A percentile compares a stretch with the other conserved stretches of the same genome.
These are phyloP conservation scores for Teunomyces pallodes DNA, from an alignment of 805 yeast species.

Conservation along the genomic window DNA sequence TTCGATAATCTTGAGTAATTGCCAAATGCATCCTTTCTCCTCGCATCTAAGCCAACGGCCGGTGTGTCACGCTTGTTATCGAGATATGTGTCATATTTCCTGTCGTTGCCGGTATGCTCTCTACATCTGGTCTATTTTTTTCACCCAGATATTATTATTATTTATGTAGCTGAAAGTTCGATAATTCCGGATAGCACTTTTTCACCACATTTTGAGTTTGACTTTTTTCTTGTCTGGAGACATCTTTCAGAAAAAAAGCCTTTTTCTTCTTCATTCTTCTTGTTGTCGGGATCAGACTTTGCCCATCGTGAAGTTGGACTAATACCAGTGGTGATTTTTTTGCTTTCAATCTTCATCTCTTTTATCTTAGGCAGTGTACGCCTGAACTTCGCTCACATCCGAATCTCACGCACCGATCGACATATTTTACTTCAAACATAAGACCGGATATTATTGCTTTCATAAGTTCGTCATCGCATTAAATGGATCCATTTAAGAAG, in stretches of 20 bases:
- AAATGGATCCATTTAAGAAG: slow-evolving; percentile 7
- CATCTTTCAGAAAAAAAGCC: not conserved
- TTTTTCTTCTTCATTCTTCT: not conserved
- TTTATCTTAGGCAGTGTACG: not conserved
- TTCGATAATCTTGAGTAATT: too few species aligned
- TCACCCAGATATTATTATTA: not conserved
- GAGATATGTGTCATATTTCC: too few species aligned
- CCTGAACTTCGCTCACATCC: not conserved
- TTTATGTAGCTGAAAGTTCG: not conserved
- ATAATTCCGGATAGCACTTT: not conserved
- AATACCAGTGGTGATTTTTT: not conserved
- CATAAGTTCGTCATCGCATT: not conserved
- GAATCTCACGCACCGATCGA: not conserved
- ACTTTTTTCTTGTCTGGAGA: not conserved
- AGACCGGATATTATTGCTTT: not conserved
- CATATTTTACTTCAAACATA: not conserved
- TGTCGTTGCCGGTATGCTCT: not conserved
- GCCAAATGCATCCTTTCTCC: not conserved
- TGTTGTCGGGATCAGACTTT: not conserved
- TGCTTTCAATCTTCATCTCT: not conserved
- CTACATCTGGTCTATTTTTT: not conserved
- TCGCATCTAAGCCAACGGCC: not conserved
- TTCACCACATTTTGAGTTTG: not conserved
- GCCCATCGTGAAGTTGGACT: not conserved
- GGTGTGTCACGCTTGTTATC: too few species aligned